phyloP scores from a whole-genome alignment of 192 early-diverging fungal species.

The Rhizophlyctis rosea region DNA sequence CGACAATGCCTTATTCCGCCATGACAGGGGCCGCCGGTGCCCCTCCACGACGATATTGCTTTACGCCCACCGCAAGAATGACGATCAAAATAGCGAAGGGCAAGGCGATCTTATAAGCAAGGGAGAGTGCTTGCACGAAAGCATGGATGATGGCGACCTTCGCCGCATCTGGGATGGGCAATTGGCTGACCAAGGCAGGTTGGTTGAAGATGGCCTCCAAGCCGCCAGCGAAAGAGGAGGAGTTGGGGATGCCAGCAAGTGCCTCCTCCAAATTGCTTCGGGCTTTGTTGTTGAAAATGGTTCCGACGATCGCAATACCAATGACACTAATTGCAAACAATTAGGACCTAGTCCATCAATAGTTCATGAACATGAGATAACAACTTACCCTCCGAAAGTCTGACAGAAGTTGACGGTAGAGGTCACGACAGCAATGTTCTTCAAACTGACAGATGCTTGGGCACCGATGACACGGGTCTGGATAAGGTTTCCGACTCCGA shows the following conservation, averaged over 20 bases:
- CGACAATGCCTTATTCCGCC: too few species aligned
- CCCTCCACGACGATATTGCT: conserved; percentile 27
- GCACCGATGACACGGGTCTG: conserved; percentile 73
- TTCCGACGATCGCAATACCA: conserved; percentile 66
- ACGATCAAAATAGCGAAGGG: conserved; percentile 40
- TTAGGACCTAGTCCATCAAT: neutral
- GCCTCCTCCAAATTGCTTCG: conserved; percentile 39
- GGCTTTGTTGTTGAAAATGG: conserved; percentile 62
- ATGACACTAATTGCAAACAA: conserved; percentile 39
- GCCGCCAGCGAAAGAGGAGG: neutral
- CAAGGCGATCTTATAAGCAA: conserved; percentile 19
- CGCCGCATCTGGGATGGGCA: conserved; percentile 6
- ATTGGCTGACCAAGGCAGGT: conserved; percentile 10
- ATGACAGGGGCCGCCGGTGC: neutral
- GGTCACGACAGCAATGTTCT: conserved; percentile 72
- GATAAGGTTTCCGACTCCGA: conserved; percentile 71
- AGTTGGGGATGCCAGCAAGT: conserved; percentile 3
- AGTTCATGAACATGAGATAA: too few species aligned
- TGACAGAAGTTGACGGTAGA: conserved; percentile 66
- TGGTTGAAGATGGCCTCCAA: conserved; percentile 12
- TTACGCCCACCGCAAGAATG: conserved; percentile 34
- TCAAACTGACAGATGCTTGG: conserved; percentile 63
- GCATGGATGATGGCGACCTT: conserved; percentile 17
- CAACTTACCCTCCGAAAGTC: conserved; percentile 55
- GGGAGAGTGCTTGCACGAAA: conserved; percentile 23